Evolutionary conservation across 2,329 filamentous ascomycete species (phyloP).

Genomic region (Aspergillus sp.): DNA sequence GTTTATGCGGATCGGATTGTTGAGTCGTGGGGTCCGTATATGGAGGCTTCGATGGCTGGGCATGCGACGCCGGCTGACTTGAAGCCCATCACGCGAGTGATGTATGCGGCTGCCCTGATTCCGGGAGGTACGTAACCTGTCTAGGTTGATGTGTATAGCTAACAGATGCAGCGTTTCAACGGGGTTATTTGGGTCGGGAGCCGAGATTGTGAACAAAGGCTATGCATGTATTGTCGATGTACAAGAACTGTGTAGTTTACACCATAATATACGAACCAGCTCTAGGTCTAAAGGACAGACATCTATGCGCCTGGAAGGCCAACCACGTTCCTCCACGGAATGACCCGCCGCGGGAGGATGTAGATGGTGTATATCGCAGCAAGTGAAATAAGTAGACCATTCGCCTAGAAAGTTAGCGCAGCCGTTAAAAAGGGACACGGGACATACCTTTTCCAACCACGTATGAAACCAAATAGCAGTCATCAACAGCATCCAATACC

Average conservation of each 20-base stretch:
- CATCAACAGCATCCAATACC: conserved; percentile 97
- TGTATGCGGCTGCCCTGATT: conserved; percentile 58
- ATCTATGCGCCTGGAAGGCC: conserved; percentile 43
- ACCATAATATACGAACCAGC: neutral
- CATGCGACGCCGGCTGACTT: conserved; percentile 44
- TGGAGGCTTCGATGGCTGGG: conserved; percentile 35
- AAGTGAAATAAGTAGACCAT: conserved; percentile 51
- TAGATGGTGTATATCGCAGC: conserved; percentile 52
- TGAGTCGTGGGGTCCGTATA: conserved; percentile 39
- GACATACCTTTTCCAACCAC: conserved; percentile 87
- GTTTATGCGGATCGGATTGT: conserved; percentile 37
- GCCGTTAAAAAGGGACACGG: conserved; percentile 21
- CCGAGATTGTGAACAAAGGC: conserved; percentile 13
- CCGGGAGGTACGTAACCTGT: conserved; percentile 51
- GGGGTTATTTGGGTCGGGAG: conserved; percentile 37
- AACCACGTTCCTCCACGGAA: conserved; percentile 46
- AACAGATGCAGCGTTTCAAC: conserved; percentile 32
- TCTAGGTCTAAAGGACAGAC: neutral
- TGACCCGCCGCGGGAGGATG: conserved; percentile 49
- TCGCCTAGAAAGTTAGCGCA: conserved; percentile 40
- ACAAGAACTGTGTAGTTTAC: neutral
- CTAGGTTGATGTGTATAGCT: neutral
- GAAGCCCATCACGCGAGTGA: conserved; percentile 56
- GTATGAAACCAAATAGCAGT: conserved; percentile 98
- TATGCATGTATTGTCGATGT: neutral